These are phyloP conservation scores for Dioszegia hungarica DNA, from an alignment of 768 basidiomycete species.

Conservation along the genomic window DNA sequence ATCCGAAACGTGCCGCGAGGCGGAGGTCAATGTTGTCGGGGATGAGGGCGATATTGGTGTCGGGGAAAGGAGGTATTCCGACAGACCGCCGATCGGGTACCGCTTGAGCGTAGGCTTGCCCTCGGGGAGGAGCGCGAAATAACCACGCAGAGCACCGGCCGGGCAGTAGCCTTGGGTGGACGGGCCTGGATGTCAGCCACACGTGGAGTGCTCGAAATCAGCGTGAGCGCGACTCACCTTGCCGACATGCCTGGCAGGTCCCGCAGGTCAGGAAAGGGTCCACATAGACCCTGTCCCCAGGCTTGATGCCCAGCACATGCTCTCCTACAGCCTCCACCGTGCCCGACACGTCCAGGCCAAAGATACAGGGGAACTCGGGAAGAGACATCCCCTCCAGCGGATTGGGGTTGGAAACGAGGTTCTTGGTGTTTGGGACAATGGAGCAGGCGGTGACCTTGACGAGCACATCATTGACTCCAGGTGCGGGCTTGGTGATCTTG, in stretches of 20 bases:
- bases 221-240: not conserved
- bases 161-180: not conserved
- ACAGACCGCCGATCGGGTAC: slow-evolving; percentile 17
- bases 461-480: not conserved
- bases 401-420: not conserved
- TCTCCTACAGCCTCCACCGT: not conserved
- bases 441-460: not conserved
- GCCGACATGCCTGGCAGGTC: slow-evolving; percentile 6
- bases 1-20: slow-evolving; percentile 14
- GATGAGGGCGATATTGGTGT: slow-evolving; percentile 7
- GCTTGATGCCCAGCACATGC: not conserved
- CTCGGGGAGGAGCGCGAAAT: slow-evolving; percentile 1
- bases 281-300: not conserved
- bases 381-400: no score
- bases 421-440: not conserved
- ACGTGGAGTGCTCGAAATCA: no score
- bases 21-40: slow-evolving; percentile 4
- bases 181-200: no score
- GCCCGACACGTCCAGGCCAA: not conserved
- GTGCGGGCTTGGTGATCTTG: not conserved
- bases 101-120: not conserved
- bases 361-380: not conserved
- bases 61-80: slow-evolving; percentile 14
- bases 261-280: not conserved
- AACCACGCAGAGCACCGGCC: slow-evolving; percentile 5